Evolutionary conservation across 148 eudicot species (phyloP), one percentile per base, ranked within the genome.

Genomic region (Salicornia ramosissima): DNA sequence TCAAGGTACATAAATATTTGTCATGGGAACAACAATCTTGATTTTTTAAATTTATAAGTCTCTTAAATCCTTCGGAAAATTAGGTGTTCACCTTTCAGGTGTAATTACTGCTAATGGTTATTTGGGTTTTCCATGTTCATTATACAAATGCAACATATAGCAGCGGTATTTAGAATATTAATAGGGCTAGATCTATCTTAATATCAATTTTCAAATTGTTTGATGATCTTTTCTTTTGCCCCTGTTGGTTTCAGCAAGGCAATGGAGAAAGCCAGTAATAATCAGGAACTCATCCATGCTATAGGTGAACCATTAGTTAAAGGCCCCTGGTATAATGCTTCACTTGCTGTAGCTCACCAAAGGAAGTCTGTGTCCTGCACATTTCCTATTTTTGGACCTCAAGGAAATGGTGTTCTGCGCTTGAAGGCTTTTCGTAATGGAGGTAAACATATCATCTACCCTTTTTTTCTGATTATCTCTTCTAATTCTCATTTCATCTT

Each of bases 261-360:
- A 39, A 80, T 93, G 87, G 96, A 93, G 84, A 88, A 74, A 87
- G 96, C 94, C 67, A 85, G 82, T 64, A 80, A 79, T 40, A 83
- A 79, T 72, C 81, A 83, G 74, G 80, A 78, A 74, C 70, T 90
- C 47, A 79, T 79, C 34, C 83, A 77, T 64, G 89, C 95, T 0
- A 88, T 93, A 61, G 98, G 96, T 31, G 90, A 90, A 73, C 96
- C 96, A 67, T 80, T 93, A 73, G 90, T 77, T 15, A 90, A 88
- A 79, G 96, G 96, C 77, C 89, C 98, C 74, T 93, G 96, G 96
- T 93, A 90, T 70, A 84, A 79, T 82, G 96, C 98, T 52, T 85
- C 98, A 58, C 90, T 93, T 77, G 90, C 95, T 33, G 92, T 93
- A 61, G 80, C 95, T 79, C 95, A 87, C 74, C 72, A 82, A 70